Percentiles rank a stretch among this genome's conserved stretches.
These are phyloP conservation scores for Vigna mungo DNA, from an alignment of 306 rosid species.

Conservation along the genomic window DNA sequence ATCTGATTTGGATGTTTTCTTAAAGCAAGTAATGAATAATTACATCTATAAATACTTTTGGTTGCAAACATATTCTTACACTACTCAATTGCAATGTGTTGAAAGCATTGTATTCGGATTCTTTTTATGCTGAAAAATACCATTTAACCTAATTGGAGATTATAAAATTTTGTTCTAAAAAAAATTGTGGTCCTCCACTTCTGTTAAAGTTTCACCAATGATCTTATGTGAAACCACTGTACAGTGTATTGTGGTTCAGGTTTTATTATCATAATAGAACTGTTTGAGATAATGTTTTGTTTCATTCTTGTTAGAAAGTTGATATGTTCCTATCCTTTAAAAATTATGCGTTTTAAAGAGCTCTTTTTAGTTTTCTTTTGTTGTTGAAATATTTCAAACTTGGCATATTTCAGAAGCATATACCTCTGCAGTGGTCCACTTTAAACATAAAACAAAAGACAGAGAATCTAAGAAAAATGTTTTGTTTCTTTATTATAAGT, in stretches of 20 bases:
- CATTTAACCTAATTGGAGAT: not conserved
- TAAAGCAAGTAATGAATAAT: not conserved
- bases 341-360: not conserved
- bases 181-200: not conserved
- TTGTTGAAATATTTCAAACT: not conserved
- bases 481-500: not conserved
- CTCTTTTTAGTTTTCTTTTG: not conserved
- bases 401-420: constrained; percentile 36
- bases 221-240: not conserved
- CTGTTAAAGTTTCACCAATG: not conserved
- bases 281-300: not conserved
- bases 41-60: not conserved
- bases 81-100: not conserved
- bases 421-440: constrained; percentile 32
- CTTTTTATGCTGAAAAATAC: not conserved
- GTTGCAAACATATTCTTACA: not conserved
- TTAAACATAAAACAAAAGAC: not conserved
- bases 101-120: not conserved
- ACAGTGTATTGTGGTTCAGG: not conserved
- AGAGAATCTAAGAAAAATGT: not conserved
- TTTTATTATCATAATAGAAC: not conserved
- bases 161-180: not conserved
- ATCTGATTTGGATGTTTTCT: not conserved
- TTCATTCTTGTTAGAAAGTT: not conserved
- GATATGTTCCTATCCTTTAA: not conserved